These are phyloP conservation scores for Microbotryum scabiosae DNA, from an alignment of 1,284 basidiomycete species.

Conservation along the genomic window DNA sequence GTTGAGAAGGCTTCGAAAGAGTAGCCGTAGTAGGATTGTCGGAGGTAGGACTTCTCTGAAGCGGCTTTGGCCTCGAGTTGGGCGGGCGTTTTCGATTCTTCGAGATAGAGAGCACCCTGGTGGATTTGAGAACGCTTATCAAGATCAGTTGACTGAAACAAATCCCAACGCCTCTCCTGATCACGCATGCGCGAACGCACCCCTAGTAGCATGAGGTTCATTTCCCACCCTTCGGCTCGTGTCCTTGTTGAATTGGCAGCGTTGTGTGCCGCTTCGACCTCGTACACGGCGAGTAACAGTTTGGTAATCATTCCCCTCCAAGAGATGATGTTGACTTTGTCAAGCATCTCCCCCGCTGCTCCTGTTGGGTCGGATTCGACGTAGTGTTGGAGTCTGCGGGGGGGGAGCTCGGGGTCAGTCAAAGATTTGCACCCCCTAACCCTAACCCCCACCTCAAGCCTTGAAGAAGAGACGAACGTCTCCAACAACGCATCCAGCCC, in stretches of 20 bases:
- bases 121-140: slow-evolving; percentile 32
- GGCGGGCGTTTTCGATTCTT: slow-evolving; percentile 15
- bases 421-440: background rate
- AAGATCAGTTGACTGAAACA: slow-evolving; percentile 41
- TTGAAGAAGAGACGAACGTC: slow-evolving; percentile 10
- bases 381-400: slow-evolving; percentile 55
- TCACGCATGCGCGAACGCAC: slow-evolving; percentile 49
- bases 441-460: no score
- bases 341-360: slow-evolving; percentile 37
- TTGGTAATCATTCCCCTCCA: slow-evolving; percentile 92
- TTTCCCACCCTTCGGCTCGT: slow-evolving; percentile 66
- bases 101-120: slow-evolving; percentile 26
- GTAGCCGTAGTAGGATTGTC: slow-evolving; percentile 51
- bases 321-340: slow-evolving; percentile 51
- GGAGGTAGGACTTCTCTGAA: slow-evolving; percentile 11
- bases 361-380: slow-evolving; percentile 44
- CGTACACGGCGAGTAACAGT: slow-evolving; percentile 37
- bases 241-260: slow-evolving; percentile 44
- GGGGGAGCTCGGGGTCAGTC: slow-evolving; percentile 34
- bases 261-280: slow-evolving; percentile 51
- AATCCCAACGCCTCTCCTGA: slow-evolving; percentile 66
- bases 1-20: slow-evolving; percentile 83
- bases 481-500: slow-evolving; percentile 33
- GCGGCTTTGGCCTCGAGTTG: slow-evolving; percentile 18
- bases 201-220: slow-evolving; percentile 72